phyloP scores from a whole-genome alignment of 2,329 filamentous ascomycete genomes.

The Fusarium secorum region DNA sequence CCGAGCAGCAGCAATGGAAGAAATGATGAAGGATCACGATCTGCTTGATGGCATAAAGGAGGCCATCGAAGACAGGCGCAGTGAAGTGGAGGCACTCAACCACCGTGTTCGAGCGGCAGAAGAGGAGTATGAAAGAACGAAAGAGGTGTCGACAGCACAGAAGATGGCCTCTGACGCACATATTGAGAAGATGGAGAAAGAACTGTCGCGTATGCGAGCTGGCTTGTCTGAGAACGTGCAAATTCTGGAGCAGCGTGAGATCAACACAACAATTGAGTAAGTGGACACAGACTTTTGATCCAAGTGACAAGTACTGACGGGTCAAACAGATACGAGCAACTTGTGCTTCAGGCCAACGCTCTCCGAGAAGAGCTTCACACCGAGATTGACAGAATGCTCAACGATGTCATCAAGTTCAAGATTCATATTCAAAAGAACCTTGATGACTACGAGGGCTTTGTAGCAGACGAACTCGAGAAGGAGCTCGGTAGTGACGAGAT shows the following conservation, averaged over 20 bases:
- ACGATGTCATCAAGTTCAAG: constrained; percentile 98
- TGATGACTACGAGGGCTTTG: constrained; percentile 93
- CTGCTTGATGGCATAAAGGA: constrained; percentile 94
- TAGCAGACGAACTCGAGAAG: constrained; percentile 90
- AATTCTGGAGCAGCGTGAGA: constrained; percentile 91
- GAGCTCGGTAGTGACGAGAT: constrained; percentile 73
- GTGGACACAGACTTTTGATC: constrained; percentile 45
- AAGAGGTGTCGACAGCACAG: constrained; percentile 84
- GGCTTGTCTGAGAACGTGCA: constrained; percentile 87
- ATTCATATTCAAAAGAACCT: constrained; percentile 92
- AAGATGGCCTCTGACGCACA: constrained; percentile 90
- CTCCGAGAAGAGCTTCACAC: constrained; percentile 98
- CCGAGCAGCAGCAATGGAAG: constrained; percentile 80
- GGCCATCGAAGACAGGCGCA: constrained; percentile 93
- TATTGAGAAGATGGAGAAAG: constrained; percentile 99
- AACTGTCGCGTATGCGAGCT: constrained; percentile 90
- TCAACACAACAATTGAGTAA: constrained; percentile 95
- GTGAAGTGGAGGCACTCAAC: constrained; percentile 89
- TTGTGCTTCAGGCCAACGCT: constrained; percentile 82
- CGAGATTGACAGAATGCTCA: constrained; percentile 93
- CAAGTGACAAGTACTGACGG: constrained; percentile 17
- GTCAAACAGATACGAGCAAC: constrained; percentile 78
- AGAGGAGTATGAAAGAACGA: constrained; percentile 92
- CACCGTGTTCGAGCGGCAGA: constrained; percentile 88
- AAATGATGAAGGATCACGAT: constrained; percentile 94